Percentiles rank a stretch among this genome's conserved stretches.
Evolutionary conservation across 495 filamentous ascomycete genomes (phyloP).

Genomic region (Tirmania nivea): DNA sequence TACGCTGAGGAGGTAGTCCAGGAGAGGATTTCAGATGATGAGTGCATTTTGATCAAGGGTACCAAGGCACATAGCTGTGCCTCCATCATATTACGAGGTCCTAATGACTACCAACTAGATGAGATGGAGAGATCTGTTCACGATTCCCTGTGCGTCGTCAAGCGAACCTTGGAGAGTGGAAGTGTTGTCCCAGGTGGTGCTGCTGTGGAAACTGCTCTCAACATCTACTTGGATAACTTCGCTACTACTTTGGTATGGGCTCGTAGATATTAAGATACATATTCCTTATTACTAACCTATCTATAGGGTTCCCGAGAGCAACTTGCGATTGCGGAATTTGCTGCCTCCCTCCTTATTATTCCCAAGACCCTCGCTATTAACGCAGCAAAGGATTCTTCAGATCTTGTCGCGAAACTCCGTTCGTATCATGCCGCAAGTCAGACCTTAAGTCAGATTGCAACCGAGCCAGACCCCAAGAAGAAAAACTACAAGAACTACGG

Average conservation of each 20-base stretch:
- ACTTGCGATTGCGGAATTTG: slow-evolving; percentile 94
- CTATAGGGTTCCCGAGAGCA: slow-evolving; percentile 74
- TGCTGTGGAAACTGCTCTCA: slow-evolving; percentile 93
- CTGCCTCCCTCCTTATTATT: slow-evolving; percentile 77
- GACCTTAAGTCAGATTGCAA: slow-evolving; percentile 73
- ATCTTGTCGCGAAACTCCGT: slow-evolving; percentile 86
- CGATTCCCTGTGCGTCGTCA: slow-evolving; percentile 88
- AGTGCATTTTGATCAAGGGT: slow-evolving; percentile 92
- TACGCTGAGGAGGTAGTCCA: slow-evolving; percentile 87
- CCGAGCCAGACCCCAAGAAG: slow-evolving; percentile 63
- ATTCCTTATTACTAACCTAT: not conserved
- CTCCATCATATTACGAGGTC: slow-evolving; percentile 85
- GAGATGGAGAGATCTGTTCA: slow-evolving; percentile 99
- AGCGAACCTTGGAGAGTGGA: slow-evolving; percentile 89
- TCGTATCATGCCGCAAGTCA: slow-evolving; percentile 88
- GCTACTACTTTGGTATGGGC: slow-evolving; percentile 73
- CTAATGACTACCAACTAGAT: slow-evolving; percentile 92
- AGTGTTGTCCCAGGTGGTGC: slow-evolving; percentile 92
- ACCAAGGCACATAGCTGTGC: slow-evolving; percentile 84
- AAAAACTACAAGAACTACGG: slow-evolving; percentile 98
- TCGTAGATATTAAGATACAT: not conserved
- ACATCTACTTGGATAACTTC: slow-evolving; percentile 98
- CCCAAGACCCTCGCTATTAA: slow-evolving; percentile 95
- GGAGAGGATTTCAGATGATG: slow-evolving; percentile 94
- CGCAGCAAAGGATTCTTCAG: slow-evolving; percentile 84